Percentiles rank a stretch among this genome's conserved stretches.
Conservation (phyloP, 164 flowering plant species). For the Litsea cubeba region DNA sequence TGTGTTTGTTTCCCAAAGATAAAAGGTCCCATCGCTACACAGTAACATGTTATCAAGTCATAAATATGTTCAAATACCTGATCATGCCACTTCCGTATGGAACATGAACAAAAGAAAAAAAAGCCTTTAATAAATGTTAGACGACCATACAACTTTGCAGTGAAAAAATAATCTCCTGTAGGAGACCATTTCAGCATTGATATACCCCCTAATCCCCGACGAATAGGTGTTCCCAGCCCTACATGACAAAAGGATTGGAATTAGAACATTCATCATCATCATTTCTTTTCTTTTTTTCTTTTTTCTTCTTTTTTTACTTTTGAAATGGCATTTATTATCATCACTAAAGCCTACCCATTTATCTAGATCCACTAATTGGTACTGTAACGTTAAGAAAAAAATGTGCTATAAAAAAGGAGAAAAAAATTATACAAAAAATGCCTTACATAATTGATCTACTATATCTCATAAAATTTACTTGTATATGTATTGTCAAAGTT, state of each 20-base stretch:
- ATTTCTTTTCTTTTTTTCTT: too few species aligned
- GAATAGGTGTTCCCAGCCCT: conserved; percentile 89
- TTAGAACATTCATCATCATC: not conserved
- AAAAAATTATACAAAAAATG: too few species aligned
- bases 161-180: conserved; percentile 87
- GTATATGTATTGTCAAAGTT: too few species aligned
- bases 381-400: too few species aligned
- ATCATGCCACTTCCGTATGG: not conserved
- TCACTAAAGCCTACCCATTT: too few species aligned
- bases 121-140: not conserved
- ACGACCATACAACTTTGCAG: conserved; percentile 68
- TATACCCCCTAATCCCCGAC: conserved; percentile 90
- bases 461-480: too few species aligned
- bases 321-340: too few species aligned
- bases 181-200: conserved; percentile 96
- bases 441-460: too few species aligned
- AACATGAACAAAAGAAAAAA: not conserved
- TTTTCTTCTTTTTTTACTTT: too few species aligned
- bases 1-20: conserved; percentile 97
- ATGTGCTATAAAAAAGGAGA: too few species aligned
- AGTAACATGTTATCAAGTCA: conserved; percentile 6
- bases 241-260: not conserved
- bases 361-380: too few species aligned
- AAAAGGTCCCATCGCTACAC: conserved; percentile 91
- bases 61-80: not conserved